These are phyloP conservation scores for Trichomonas vaginalis DNA, from an alignment of 208 protist species.

Conservation along the genomic window DNA sequence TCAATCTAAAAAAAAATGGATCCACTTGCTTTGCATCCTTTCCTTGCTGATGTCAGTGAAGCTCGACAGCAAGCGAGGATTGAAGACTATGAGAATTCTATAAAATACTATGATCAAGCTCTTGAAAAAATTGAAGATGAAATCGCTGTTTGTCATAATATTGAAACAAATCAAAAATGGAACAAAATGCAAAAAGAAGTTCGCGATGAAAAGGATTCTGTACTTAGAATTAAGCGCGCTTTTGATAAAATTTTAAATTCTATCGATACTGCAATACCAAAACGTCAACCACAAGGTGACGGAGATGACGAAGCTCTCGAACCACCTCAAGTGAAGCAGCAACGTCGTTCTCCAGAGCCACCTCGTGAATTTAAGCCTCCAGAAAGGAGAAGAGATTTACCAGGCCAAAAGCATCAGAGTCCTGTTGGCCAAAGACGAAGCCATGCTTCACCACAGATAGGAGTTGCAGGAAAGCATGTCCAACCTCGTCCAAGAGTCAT, in stretches of 20 bases:
- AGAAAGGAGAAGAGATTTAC: background rate
- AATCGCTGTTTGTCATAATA: background rate
- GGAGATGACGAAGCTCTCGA: background rate
- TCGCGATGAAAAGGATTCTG: background rate
- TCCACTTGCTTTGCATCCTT: background rate
- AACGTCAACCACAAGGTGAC: background rate
- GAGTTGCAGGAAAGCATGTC: background rate
- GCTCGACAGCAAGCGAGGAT: constrained; percentile 30
- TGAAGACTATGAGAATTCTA: constrained; percentile 35
- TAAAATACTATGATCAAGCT: background rate
- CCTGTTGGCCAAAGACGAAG: background rate
- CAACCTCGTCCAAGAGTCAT: background rate
- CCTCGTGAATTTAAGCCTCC: background rate
- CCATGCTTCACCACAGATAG: background rate
- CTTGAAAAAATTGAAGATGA: background rate
- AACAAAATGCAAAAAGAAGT: background rate
- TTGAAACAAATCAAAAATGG: background rate
- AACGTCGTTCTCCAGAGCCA: background rate
- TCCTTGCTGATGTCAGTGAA: background rate
- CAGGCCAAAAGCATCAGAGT: background rate
- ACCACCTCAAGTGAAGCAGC: background rate
- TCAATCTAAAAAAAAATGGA: background rate
- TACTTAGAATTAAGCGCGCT: background rate
- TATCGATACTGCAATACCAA: background rate
- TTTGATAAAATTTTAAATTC: background rate